phyloP scores from a whole-genome alignment of 2,329 filamentous ascomycete species.

The Trichoderma guizhouense region DNA sequence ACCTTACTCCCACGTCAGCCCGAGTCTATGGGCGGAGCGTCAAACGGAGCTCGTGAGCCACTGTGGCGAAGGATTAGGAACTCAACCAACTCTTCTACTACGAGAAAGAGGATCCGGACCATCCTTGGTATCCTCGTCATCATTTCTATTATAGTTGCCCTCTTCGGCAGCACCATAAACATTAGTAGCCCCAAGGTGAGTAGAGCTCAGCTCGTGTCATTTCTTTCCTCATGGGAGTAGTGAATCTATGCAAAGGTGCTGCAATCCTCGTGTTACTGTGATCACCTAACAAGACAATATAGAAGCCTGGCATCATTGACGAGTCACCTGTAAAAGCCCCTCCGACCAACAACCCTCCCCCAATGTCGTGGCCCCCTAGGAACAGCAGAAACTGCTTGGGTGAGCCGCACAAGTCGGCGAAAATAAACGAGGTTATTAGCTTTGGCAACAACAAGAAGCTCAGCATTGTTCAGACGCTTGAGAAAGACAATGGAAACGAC shows the following conservation, averaged over 20 bases:
- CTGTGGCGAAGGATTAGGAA: constrained; percentile 32
- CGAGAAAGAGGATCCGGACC: constrained; percentile 30
- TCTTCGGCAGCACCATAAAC: constrained; percentile 25
- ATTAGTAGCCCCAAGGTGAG: constrained; percentile 31
- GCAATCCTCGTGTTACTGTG: neutral
- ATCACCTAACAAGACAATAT: neutral
- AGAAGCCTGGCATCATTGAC: constrained; percentile 25
- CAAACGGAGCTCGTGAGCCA: constrained; percentile 24
- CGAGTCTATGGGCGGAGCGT: constrained; percentile 44
- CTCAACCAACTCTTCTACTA: constrained; percentile 19
- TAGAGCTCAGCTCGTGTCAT: neutral
- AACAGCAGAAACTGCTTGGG: constrained; percentile 26
- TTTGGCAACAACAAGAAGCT: constrained; percentile 38
- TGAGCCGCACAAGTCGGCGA: constrained; percentile 22
- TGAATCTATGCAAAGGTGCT: neutral
- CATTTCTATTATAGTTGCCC: constrained; percentile 31
- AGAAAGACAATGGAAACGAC: constrained; percentile 21
- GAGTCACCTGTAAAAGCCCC: constrained; percentile 25
- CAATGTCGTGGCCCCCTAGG: constrained; percentile 28
- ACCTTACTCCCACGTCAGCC: constrained; percentile 42
- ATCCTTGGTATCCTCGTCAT: constrained; percentile 33
- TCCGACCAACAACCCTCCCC: constrained; percentile 19
- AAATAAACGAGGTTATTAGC: constrained; percentile 26
- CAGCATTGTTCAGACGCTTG: constrained; percentile 38
- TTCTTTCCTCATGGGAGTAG: neutral